Conservation (phyloP, 108 stramenopile genomes). For the Nitzschia sp. region DNA sequence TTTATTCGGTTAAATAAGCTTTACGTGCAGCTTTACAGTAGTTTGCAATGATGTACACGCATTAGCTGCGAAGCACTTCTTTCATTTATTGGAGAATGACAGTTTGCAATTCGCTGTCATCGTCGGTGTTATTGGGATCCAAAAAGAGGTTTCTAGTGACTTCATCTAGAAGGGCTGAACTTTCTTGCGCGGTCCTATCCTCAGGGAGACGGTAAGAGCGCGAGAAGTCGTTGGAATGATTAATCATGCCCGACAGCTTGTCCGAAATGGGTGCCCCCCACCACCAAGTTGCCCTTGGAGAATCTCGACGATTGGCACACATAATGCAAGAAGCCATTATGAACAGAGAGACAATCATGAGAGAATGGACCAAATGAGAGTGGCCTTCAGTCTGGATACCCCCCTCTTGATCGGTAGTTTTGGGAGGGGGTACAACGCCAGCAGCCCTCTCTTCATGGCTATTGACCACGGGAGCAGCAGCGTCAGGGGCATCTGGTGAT, state of each 20-base stretch:
- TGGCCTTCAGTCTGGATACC: not conserved
- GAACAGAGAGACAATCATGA: not conserved
- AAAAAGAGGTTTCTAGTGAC: conserved; percentile 1
- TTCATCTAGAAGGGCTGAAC: conserved; percentile 1
- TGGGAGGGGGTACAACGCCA: not conserved
- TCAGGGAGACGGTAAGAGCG: not conserved
- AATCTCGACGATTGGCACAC: not conserved
- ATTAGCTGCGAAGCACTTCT: not conserved
- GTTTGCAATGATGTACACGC: not conserved
- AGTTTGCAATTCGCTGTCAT: not conserved
- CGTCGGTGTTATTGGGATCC: not conserved
- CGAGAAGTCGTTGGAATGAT: not conserved
- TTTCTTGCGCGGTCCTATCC: not conserved
- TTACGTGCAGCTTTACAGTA: no score
- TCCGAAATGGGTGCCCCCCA: not conserved
- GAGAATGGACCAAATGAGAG: not conserved
- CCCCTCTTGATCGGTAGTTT: not conserved
- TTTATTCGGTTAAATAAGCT: no score
- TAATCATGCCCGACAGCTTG: not conserved
- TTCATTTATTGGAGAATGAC: conserved; percentile 5
- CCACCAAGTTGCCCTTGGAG: not conserved
- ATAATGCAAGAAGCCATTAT: not conserved
- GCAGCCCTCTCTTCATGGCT: not conserved
- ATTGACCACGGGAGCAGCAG: not conserved
- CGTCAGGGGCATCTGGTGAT: no score